Evolutionary conservation across 108 stramenopile species (phyloP).

Genomic region (Cyclotella choctawhatcheeana): DNA sequence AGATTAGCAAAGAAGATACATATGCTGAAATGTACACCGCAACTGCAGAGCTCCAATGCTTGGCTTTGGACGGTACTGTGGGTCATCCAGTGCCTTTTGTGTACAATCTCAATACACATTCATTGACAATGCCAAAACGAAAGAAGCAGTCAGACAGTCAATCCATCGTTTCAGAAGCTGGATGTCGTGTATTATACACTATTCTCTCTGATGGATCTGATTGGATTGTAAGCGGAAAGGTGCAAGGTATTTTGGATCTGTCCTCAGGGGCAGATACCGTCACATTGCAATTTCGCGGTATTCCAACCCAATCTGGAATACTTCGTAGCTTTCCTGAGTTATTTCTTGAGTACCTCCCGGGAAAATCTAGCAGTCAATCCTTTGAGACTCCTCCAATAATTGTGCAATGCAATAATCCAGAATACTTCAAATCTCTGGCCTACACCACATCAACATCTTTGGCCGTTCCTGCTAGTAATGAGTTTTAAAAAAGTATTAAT

Average conservation of each 20-base stretch:
- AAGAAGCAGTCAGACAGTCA: slow-evolving; percentile 16
- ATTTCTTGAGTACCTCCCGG: slow-evolving; percentile 44
- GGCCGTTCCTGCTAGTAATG: slow-evolving; percentile 41
- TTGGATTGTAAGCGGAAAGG: slow-evolving; percentile 73
- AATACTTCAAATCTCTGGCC: slow-evolving; percentile 45
- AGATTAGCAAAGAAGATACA: slow-evolving; percentile 52
- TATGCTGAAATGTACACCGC: slow-evolving; percentile 34
- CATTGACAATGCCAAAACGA: slow-evolving; percentile 43
- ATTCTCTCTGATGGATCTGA: slow-evolving; percentile 57
- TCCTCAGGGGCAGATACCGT: slow-evolving; percentile 26
- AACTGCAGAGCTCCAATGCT: slow-evolving; percentile 51
- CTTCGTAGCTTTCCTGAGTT: slow-evolving; percentile 57
- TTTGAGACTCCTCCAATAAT: slow-evolving; percentile 37
- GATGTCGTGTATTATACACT: slow-evolving; percentile 47
- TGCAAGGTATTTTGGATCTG: slow-evolving; percentile 61
- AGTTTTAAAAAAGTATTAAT: slow-evolving; percentile 26
- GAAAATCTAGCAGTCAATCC: not conserved
- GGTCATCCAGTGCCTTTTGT: slow-evolving; percentile 68
- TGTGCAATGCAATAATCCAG: slow-evolving; percentile 44
- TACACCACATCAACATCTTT: slow-evolving; percentile 46
- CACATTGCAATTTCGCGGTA: slow-evolving; percentile 63
- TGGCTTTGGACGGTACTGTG: slow-evolving; percentile 55
- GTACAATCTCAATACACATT: slow-evolving; percentile 48
- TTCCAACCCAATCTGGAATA: slow-evolving; percentile 63
- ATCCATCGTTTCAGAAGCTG: slow-evolving; percentile 20